A percentile compares a stretch with the other conserved stretches of the same genome.
Conservation (phyloP, 1,284 basidiomycete genomes). For the Stereum hirsutum region DNA sequence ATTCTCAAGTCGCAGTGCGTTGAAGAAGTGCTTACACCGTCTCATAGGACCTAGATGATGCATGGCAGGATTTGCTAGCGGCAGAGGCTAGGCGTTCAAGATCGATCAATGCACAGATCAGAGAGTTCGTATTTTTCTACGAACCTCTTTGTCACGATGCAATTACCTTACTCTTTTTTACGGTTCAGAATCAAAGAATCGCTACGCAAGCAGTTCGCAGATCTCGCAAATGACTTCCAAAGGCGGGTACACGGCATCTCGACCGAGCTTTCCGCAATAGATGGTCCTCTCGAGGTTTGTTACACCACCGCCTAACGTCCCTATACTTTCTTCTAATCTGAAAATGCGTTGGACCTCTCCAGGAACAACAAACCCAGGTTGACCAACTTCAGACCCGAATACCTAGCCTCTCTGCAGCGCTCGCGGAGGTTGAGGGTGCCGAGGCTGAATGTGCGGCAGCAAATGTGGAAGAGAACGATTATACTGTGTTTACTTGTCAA, state of each 20-base stretch:
- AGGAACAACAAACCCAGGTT: slow-evolving; percentile 49
- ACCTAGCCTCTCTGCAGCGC: slow-evolving; percentile 46
- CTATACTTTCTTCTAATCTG: too few species aligned
- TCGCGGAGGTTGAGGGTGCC: slow-evolving; percentile 46
- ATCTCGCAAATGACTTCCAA: slow-evolving; percentile 81
- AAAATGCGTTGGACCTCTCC: slow-evolving; percentile 3
- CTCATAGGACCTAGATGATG: slow-evolving; percentile 62
- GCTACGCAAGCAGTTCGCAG: slow-evolving; percentile 78
- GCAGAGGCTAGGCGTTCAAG: slow-evolving; percentile 77
- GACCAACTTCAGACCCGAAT: slow-evolving; percentile 55
- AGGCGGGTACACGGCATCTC: slow-evolving; percentile 64
- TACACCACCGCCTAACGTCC: too few species aligned
- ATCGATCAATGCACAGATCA: slow-evolving; percentile 85
- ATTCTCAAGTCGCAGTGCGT: too few species aligned
- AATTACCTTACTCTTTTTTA: slow-evolving; percentile 9
- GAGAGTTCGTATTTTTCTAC: slow-evolving; percentile 54
- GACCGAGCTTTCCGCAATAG: slow-evolving; percentile 66
- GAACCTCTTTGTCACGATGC: neutral
- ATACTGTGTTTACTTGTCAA: slow-evolving; percentile 86
- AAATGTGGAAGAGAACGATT: slow-evolving; percentile 96
- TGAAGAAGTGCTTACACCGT: neutral
- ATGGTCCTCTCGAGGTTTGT: slow-evolving; percentile 71
- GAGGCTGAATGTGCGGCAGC: slow-evolving; percentile 81
- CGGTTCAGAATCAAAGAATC: slow-evolving; percentile 76
- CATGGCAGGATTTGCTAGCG: slow-evolving; percentile 68